These are phyloP conservation scores for Fusarium decemcellulare DNA, from an alignment of 2,329 filamentous ascomycete genomes.

Conservation along the genomic window DNA sequence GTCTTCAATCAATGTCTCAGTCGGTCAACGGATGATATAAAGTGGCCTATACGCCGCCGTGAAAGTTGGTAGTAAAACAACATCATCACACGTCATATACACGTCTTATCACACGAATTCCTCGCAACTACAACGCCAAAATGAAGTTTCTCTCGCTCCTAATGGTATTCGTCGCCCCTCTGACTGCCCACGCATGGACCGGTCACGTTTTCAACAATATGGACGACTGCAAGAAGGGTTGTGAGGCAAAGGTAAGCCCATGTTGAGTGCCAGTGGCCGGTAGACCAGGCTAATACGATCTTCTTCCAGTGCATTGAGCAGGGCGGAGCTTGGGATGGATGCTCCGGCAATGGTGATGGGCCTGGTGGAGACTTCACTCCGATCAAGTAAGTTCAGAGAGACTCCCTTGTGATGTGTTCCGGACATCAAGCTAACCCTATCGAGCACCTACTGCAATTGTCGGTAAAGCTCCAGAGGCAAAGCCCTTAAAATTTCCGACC, in stretches of 20 bases:
- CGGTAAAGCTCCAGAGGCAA: too few relatives aligned
- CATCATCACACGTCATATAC: neutral
- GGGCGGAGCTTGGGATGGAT: neutral
- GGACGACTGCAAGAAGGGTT: neutral
- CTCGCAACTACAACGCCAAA: neutral
- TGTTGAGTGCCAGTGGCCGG: neutral
- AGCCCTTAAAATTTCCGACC: too few relatives aligned
- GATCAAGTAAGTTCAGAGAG: neutral
- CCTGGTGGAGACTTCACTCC: neutral
- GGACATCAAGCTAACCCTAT: too few relatives aligned
- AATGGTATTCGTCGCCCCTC: neutral
- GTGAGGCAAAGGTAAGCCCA: neutral
- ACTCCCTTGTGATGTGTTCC: too few relatives aligned
- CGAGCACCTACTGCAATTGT: too few relatives aligned
- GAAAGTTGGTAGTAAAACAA: neutral
- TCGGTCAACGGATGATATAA: too few relatives aligned
- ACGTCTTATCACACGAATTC: neutral
- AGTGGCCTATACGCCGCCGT: too few relatives aligned
- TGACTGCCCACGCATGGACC: neutral
- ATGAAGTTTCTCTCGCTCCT: neutral
- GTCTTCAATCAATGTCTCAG: neutral
- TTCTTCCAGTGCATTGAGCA: neutral
- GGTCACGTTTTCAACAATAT: neutral
- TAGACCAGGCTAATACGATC: neutral
- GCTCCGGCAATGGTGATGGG: neutral